These are phyloP conservation scores for Lobosporangium transversale DNA, from an alignment of 192 early-diverging fungal genomes.

Conservation along the genomic window DNA sequence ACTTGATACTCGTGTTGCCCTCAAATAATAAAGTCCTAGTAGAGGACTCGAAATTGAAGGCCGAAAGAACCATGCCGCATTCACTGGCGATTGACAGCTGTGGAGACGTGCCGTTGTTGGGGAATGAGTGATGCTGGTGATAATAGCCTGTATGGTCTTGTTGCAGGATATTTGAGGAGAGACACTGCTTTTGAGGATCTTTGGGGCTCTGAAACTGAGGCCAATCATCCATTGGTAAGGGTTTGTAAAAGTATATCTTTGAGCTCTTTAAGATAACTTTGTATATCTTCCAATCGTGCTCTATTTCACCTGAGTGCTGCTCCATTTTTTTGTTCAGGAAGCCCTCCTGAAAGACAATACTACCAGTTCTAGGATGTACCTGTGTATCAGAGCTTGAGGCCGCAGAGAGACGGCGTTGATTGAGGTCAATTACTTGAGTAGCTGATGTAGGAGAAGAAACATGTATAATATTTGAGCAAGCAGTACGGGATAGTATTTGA, in stretches of 20 bases:
- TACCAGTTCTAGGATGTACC: constrained; percentile 43
- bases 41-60: constrained; percentile 67
- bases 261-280: constrained; percentile 75
- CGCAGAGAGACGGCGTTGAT: not conserved
- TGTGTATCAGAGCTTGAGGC: constrained; percentile 9
- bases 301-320: constrained; percentile 67
- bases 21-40: constrained; percentile 67
- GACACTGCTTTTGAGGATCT: constrained; percentile 25
- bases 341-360: constrained; percentile 61
- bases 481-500: no score
- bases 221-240: constrained; percentile 57
- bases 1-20: constrained; percentile 63
- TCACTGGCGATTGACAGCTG: constrained; percentile 48
- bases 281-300: constrained; percentile 83
- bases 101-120: constrained; percentile 27
- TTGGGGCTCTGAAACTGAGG: constrained; percentile 36
- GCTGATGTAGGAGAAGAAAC: not conserved
- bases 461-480: not conserved
- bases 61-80: constrained; percentile 62
- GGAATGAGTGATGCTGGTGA: constrained; percentile 27
- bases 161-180: constrained; percentile 7
- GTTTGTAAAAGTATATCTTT: constrained; percentile 81
- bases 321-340: constrained; percentile 81
- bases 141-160: constrained; percentile 3
- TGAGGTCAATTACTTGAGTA: not conserved